Percentiles rank a stretch among this genome's conserved stretches.
These are phyloP conservation scores for Nemania sp. DNA, from an alignment of 2,329 filamentous ascomycete species.

Conservation along the genomic window DNA sequence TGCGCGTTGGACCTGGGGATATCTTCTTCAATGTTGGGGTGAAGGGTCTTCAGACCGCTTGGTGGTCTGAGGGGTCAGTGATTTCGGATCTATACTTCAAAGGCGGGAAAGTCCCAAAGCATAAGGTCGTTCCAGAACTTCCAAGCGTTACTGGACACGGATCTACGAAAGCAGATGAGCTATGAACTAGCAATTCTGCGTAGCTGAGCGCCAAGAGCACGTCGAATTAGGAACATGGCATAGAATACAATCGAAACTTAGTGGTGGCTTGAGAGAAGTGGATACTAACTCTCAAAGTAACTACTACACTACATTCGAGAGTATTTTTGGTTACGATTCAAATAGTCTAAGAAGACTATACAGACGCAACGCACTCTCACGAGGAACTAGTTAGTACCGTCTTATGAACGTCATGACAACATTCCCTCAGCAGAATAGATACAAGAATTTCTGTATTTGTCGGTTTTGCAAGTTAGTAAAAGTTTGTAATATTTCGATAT, in stretches of 20 bases:
- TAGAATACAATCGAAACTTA: neutral
- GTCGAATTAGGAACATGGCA: neutral
- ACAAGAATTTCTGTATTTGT: too few relatives aligned
- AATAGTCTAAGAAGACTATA: neutral
- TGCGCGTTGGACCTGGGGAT: conserved; percentile 16
- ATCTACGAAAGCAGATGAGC: neutral
- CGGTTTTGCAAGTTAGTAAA: too few relatives aligned
- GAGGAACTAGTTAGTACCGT: neutral
- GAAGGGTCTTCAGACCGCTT: conserved; percentile 18
- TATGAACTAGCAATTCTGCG: neutral
- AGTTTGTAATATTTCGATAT: too few relatives aligned
- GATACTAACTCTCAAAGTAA: neutral
- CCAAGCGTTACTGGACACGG: neutral
- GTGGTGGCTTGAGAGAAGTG: neutral
- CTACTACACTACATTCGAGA: neutral
- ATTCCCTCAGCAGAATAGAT: too few relatives aligned
- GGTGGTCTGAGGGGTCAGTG: conserved; percentile 23
- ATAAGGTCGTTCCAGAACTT: conserved; percentile 14
- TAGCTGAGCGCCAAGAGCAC: neutral
- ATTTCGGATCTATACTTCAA: conserved; percentile 29
- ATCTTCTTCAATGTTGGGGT: conserved; percentile 27
- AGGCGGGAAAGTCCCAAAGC: conserved; percentile 9
- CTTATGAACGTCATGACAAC: neutral
- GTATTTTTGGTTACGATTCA: neutral
- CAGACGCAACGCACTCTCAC: neutral